These are phyloP conservation scores for Anthoceros angustus DNA, from an alignment of 225 moss, liverwort and hornwort species.

Conservation along the genomic window DNA sequence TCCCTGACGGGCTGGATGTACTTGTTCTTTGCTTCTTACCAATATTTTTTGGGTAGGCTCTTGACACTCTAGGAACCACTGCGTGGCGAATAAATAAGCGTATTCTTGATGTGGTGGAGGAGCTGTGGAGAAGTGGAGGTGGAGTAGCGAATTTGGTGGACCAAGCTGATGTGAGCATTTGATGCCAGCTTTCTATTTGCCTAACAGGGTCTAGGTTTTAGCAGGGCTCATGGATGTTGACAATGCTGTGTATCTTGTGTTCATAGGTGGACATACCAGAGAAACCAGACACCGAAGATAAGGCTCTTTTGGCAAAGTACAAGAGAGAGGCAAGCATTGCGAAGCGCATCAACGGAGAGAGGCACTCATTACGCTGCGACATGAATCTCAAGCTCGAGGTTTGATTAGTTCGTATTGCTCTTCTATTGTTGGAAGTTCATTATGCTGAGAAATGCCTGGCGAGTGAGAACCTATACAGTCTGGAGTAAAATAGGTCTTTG, in stretches of 20 bases:
- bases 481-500: not conserved
- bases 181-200: not conserved
- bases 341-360: slow-evolving; percentile 57
- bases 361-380: slow-evolving; percentile 71
- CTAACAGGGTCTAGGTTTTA: not conserved
- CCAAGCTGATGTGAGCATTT: slow-evolving; percentile 44
- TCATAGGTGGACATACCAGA: slow-evolving; percentile 48
- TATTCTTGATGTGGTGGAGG: slow-evolving; percentile 58
- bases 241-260: not conserved
- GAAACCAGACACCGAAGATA: slow-evolving; percentile 36
- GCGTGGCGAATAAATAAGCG: slow-evolving; percentile 54
- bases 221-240: no score
- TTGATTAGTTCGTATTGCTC: not conserved
- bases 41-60: slow-evolving; percentile 31
- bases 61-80: slow-evolving; percentile 63
- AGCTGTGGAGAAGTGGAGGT: slow-evolving; percentile 67
- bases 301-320: slow-evolving; percentile 30
- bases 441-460: not conserved
- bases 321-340: slow-evolving; percentile 24
- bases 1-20: no score
- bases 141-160: slow-evolving; percentile 71
- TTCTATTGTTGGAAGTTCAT: not conserved
- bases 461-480: not conserved
- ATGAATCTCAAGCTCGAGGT: slow-evolving; percentile 68
- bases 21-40: no score